Base-by-base conservation (phyloP, 1,139 yeast genomes). In the Waltiozyma sp. region DNA sequence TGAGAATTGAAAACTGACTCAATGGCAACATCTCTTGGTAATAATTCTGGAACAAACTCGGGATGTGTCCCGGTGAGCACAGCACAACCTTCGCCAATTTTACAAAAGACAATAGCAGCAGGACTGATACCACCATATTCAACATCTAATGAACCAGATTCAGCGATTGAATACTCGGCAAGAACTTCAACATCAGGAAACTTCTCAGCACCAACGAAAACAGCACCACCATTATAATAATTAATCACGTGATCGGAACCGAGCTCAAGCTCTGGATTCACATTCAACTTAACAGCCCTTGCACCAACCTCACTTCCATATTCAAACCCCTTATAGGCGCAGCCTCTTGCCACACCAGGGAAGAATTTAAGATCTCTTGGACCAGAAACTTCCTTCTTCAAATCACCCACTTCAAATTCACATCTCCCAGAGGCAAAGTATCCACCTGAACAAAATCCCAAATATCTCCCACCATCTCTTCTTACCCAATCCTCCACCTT, bases 391-490 rank as follows among this genome's bases (percentile, higher is more conserved):
- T 89, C 97, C 72, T 85, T 63, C 2, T 47, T 49, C 0, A 74
- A 70, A 49, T 80, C 69, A 1, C 91, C 93, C 21, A 73, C 78
- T 54, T 87, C 95, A 60, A 91, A 93, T 57, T 91, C 97, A 50
- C 85, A 79, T 40, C 80, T 62, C 0, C 70, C 61, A n/a, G 88
- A 72, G 1, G 80, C 91, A 57, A 75, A 91, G 62, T 93, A 91
- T 0, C 85, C 97, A 31, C 99, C 99, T n/a, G 98, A 95, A 63
- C 98, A 91, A 50, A 91, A 75, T 0, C 98, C 98, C 33, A 91
- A 60, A 56, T 68, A 87, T 43, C 69, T 66, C 1, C 98, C 99
- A 19, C 98, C 98, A 7, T 14, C 9, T 33, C 76, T 68, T 10
- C 58, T 50, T 3, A 91, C 88, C 60, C 69, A 89, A 41, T 75